A percentile compares a stretch with the other conserved stretches of the same genome.
Conservation (phyloP, 768 basidiomycete genomes). For the Suillus weaverae region DNA sequence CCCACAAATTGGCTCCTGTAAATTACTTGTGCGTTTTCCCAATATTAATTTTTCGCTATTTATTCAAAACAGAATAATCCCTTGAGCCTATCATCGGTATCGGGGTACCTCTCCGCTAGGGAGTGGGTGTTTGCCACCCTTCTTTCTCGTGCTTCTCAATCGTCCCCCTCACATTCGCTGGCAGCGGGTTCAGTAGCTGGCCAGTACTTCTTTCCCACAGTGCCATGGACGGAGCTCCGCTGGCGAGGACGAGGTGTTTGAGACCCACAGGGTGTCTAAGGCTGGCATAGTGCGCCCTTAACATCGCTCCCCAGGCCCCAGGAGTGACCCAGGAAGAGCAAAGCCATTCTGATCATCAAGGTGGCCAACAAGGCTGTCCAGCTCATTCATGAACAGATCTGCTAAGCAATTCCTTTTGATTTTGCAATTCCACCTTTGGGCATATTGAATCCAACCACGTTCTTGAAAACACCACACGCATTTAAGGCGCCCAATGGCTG, state of each 20-base stretch:
- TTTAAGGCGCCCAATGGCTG: not conserved
- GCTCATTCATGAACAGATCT: constrained; percentile 48
- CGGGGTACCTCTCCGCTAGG: too few relatives aligned
- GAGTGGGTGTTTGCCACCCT: constrained; percentile 14
- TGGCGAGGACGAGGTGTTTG: constrained; percentile 28
- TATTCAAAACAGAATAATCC: not conserved
- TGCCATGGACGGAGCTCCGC: constrained; percentile 27
- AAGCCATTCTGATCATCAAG: constrained; percentile 40
- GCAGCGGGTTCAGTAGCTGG: constrained; percentile 19
- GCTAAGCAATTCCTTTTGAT: too few relatives aligned
- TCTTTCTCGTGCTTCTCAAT: constrained; percentile 24
- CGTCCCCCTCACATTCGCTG: constrained; percentile 18
- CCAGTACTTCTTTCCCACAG: constrained; percentile 18
- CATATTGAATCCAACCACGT: too few relatives aligned
- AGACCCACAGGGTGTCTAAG: constrained; percentile 33
- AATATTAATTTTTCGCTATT: too few relatives aligned
- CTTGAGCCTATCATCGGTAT: not conserved
- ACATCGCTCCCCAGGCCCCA: constrained; percentile 45
- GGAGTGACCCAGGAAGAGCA: constrained; percentile 46
- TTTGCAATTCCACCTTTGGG: too few relatives aligned
- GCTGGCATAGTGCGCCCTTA: constrained; percentile 37
- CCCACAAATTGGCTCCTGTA: too few relatives aligned
- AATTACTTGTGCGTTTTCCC: too few relatives aligned
- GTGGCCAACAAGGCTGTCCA: constrained; percentile 42
- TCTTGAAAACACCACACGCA: too few relatives aligned